phyloP scores from a whole-genome alignment of 1,139 yeast genomes.

The Protomyces pachydermus region DNA sequence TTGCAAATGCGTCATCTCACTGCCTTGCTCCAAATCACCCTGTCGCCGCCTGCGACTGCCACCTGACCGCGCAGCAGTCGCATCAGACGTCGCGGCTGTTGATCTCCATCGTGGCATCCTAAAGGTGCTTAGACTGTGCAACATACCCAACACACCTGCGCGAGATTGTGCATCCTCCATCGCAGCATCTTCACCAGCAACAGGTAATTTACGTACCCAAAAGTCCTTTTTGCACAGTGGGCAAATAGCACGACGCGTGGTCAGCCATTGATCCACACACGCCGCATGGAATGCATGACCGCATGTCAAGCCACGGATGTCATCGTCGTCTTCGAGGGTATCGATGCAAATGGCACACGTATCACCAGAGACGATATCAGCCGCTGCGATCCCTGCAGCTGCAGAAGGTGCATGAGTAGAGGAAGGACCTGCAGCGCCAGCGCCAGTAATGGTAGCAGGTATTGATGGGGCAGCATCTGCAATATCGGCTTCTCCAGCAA shows the following conservation, averaged over 20 bases:
- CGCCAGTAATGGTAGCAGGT: not conserved
- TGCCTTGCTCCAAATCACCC: not conserved
- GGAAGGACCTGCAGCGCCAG: not conserved
- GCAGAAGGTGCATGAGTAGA: not conserved
- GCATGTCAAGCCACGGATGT: slow-evolving; percentile 68
- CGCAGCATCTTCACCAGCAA: not conserved
- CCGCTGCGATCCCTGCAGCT: not conserved
- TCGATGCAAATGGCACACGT: slow-evolving; percentile 78
- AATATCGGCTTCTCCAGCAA: not conserved
- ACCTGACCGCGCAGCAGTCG: not conserved
- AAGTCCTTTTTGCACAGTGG: slow-evolving; percentile 67
- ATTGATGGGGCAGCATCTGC: not conserved
- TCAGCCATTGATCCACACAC: slow-evolving; percentile 81
- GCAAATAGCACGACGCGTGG: slow-evolving; percentile 70
- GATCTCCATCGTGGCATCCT: not conserved
- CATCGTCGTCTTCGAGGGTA: slow-evolving; percentile 55
- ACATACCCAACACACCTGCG: not conserved
- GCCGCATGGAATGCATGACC: slow-evolving; percentile 79
- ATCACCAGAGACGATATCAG: slow-evolving; percentile 46
- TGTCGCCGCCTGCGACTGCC: not conserved
- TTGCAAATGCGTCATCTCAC: not conserved
- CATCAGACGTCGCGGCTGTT: not conserved
- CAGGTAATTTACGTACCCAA: slow-evolving; percentile 35
- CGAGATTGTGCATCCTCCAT: not conserved
- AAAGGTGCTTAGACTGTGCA: not conserved